Conservation (phyloP, 139 green algal species). For the Coccomyxa sp. region DNA sequence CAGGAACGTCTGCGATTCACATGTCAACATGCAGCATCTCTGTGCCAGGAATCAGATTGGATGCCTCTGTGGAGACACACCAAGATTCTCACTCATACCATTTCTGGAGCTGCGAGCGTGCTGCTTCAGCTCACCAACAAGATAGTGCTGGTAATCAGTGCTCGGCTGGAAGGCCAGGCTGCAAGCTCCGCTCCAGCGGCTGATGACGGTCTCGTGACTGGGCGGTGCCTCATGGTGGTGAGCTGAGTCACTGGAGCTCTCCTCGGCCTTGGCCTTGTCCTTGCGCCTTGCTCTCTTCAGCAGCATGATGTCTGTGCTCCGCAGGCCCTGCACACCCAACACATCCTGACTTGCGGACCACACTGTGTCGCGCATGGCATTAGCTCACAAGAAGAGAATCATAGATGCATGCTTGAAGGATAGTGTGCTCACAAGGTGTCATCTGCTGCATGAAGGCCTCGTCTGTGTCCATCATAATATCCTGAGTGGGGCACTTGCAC, state of each 20-base stretch:
- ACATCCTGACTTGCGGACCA: neutral
- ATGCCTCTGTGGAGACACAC: no score
- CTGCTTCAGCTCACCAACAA: constrained; percentile 32
- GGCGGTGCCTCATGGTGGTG: neutral
- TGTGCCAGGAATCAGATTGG: no score
- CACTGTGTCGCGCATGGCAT: no score
- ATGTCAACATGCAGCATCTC: neutral
- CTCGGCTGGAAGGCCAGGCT: constrained; percentile 73
- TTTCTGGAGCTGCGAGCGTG: no score
- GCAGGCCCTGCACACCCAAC: constrained; percentile 49
- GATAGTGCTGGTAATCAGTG: constrained; percentile 64
- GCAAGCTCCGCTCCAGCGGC: constrained; percentile 64
- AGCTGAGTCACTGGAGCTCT: no score
- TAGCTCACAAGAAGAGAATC: no score
- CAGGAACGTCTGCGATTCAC: neutral
- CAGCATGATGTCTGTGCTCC: constrained; percentile 75
- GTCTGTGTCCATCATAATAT: no score
- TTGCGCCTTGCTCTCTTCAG: constrained; percentile 58
- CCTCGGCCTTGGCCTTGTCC: neutral
- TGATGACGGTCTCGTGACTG: constrained; percentile 69
- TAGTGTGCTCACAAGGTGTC: no score
- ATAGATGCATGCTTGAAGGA: no score
- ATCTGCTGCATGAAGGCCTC: no score
- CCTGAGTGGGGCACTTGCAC: no score
- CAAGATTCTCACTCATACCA: neutral